Base-by-base conservation (phyloP, 192 early-diverging fungal species). In the Oehlia diaphana region DNA sequence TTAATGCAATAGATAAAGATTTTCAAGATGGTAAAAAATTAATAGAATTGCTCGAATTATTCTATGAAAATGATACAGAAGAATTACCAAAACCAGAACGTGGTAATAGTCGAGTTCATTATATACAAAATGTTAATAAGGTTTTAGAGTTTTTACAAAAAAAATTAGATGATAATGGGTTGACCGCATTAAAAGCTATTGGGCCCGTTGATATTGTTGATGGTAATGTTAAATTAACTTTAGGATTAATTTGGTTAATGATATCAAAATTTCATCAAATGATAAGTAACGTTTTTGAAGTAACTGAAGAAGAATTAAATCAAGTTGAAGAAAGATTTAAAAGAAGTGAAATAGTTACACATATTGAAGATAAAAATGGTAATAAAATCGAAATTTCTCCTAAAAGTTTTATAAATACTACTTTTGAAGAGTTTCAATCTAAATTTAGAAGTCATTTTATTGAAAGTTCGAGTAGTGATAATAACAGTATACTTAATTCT, bases 171-270 rank as follows among this genome's bases (percentile, higher is more conserved):
- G 76, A 65, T 19, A 50, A 44, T 19, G 64, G 76, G 28, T 19
- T 78, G 44, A 31, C 65, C 14, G 76, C 76, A 47, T 78, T 78
- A 58, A 23, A 78, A 33, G 76, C 76, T 10, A 78, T 78, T 39
- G 76, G 76, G 21, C 65, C 76, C 9, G 76, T 78, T 10, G 76
- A 78, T 78, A 78, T 78, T 23, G 76, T 78, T 28, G 76, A 78
- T 68, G 76, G 76, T 3, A 78, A 78, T 33, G 65, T 78, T 33
- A 78, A 78, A 68, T 78, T 78, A 42, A 78, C 76, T 35, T 33
- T 78, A 12, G 76, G 76, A 49, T 78, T 78, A 78, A 33, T 78
- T 50, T 78, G 65, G 63, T 21, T 78, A 35, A 53, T 78, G 42
- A 78, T 78, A 37, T 66, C 76, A 50, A 78, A 78, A 50, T 68